Conservation (phyloP, 192 early-diverging fungal species). For the Geosiphon pyriformis region DNA sequence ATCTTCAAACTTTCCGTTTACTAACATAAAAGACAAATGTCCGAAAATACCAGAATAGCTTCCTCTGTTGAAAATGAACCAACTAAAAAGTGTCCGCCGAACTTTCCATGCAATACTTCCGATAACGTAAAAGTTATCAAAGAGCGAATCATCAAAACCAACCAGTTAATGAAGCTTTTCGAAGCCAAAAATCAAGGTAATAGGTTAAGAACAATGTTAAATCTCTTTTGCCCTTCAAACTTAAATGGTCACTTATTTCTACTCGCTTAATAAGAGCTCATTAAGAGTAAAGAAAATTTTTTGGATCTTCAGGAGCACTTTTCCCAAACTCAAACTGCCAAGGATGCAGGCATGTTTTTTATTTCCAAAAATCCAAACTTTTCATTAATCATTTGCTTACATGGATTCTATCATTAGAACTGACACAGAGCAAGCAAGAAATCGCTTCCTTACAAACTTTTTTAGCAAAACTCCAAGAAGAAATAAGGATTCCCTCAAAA, state of each 20-base stretch:
- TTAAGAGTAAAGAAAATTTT: background rate
- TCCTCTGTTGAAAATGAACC: too few relatives aligned
- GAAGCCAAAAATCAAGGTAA: slow-evolving; percentile 1
- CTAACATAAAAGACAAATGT: too few relatives aligned
- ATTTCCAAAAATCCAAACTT: background rate
- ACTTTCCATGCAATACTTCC: too few relatives aligned
- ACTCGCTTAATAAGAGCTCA: background rate
- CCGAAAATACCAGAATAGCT: too few relatives aligned
- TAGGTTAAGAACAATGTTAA: background rate
- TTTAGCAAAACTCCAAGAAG: background rate
- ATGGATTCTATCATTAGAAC: background rate
- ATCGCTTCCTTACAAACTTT: background rate
- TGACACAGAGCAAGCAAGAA: background rate
- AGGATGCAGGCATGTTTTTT: background rate
- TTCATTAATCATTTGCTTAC: background rate
- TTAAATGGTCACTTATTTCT: background rate
- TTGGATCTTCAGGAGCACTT: background rate
- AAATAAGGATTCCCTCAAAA: background rate
- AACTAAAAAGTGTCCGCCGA: too few relatives aligned
- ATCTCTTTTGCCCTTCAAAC: background rate
- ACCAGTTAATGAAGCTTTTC: background rate
- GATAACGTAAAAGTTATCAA: slow-evolving; percentile 5
- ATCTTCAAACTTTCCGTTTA: too few relatives aligned
- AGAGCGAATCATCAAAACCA: slow-evolving; percentile 5
- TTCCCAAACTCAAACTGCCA: background rate